Percentiles rank a stretch among this genome's conserved stretches.
phyloP scores from a whole-genome alignment of 176 grass and related monocot genomes.

The Thinopyrum elongatum region DNA sequence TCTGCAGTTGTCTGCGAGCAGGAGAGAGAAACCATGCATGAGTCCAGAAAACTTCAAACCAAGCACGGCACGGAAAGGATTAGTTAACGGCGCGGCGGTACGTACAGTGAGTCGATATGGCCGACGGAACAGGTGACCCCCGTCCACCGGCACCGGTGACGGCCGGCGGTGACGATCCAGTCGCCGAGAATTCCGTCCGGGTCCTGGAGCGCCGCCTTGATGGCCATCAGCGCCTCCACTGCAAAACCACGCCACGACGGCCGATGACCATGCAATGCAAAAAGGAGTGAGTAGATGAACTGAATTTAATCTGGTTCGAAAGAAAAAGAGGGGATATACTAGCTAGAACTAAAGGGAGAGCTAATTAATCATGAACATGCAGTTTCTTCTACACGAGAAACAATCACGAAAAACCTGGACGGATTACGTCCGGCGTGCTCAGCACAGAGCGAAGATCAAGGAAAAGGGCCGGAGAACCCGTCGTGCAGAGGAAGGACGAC shows the following conservation, averaged over 20 bases:
- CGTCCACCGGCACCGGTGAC: constrained; percentile 65
- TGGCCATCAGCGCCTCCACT: constrained; percentile 58
- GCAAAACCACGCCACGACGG: background rate
- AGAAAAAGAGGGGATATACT: background rate
- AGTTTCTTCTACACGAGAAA: background rate
- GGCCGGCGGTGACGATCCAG: constrained; percentile 59
- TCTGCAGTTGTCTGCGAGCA: constrained; percentile 42
- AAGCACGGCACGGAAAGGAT: background rate
- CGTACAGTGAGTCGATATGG: constrained; percentile 50
- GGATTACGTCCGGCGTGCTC: background rate
- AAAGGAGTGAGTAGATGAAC: background rate
- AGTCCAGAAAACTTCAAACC: background rate
- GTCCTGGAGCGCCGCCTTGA: constrained; percentile 60
- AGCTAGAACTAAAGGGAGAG: background rate
- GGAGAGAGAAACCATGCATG: constrained; percentile 3
- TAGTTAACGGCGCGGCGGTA: background rate
- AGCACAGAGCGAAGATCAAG: background rate
- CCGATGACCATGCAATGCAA: background rate
- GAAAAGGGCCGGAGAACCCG: background rate
- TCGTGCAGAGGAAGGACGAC: background rate
- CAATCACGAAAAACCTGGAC: background rate
- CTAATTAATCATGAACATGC: background rate
- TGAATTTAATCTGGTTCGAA: background rate
- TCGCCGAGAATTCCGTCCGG: constrained; percentile 49
- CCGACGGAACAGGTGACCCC: constrained; percentile 63